phyloP scores from a whole-genome alignment of 495 filamentous ascomycete genomes.

The Chaetomidium leptoderma region DNA sequence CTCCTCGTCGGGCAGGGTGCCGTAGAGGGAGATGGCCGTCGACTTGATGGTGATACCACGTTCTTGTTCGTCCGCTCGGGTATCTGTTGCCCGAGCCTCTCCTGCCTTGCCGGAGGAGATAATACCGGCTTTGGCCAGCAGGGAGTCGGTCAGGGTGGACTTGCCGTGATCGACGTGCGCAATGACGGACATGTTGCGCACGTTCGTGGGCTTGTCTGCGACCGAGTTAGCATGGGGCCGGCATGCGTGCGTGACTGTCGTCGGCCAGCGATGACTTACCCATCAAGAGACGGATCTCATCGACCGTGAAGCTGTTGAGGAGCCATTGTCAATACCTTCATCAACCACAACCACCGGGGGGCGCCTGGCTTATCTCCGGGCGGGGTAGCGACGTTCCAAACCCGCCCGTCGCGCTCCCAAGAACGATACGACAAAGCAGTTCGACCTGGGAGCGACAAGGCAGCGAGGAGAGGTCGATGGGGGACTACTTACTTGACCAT shows the following conservation, averaged over 20 bases:
- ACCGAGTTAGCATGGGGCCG: conserved; percentile 17
- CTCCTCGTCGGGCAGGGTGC: conserved; percentile 71
- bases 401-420: background rate
- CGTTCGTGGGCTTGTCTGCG: conserved; percentile 85
- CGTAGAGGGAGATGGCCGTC: conserved; percentile 97
- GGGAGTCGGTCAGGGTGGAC: conserved; percentile 97
- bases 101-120: conserved; percentile 98
- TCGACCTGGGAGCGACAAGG: conserved; percentile 3
- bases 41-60: conserved; percentile 99
- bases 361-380: conserved; percentile 43
- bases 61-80: conserved; percentile 94
- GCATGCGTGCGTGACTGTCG: background rate
- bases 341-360: conserved; percentile 3
- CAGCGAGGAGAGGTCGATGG: conserved; percentile 5
- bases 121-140: conserved; percentile 98
- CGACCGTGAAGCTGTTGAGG: conserved; percentile 87
- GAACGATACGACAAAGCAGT: conserved; percentile 27
- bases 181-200: conserved; percentile 99
- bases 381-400: conserved; percentile 30
- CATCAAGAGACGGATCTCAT: conserved; percentile 96
- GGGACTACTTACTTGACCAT: conserved; percentile 99
- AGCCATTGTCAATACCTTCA: conserved; percentile 30
- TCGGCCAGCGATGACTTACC: conserved; percentile 26
- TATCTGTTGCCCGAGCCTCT: conserved; percentile 94
- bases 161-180: conserved; percentile 99